Percentiles rank a stretch among this genome's conserved stretches.
These are phyloP conservation scores for Vanilla planifolia DNA, from an alignment of 106 monocot species.

Conservation along the genomic window DNA sequence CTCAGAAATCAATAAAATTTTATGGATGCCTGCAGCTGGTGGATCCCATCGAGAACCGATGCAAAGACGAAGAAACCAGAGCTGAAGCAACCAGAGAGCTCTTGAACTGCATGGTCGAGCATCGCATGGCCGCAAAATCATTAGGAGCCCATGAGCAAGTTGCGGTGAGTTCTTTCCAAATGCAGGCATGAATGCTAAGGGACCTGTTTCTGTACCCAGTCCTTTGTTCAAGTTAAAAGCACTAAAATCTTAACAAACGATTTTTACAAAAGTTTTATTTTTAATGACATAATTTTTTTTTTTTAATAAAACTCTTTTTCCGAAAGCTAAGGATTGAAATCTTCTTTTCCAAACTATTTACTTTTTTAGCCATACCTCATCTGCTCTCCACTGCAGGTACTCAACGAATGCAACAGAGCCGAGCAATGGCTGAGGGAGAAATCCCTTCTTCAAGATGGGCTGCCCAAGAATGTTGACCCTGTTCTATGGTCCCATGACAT, in stretches of 20 bases:
- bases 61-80: constrained; percentile 73
- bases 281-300: no score
- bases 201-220: no score
- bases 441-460: constrained; percentile 59
- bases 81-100: constrained; percentile 54
- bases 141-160: constrained; percentile 32
- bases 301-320: background rate
- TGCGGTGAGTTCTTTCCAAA: constrained; percentile 29
- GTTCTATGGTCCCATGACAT: constrained; percentile 77
- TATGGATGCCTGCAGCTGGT: constrained; percentile 44
- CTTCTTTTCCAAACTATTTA: no score
- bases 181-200: no score
- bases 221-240: no score
- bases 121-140: constrained; percentile 50
- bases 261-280: no score
- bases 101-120: constrained; percentile 50
- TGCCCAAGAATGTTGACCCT: constrained; percentile 55
- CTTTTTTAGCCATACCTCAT: background rate
- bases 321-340: background rate
- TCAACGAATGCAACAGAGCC: constrained; percentile 56
- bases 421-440: constrained; percentile 82
- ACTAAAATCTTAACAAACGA: no score
- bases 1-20: no score
- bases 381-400: constrained; percentile 29
- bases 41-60: constrained; percentile 72